Evolutionary conservation across 176 grass and related monocot species (phyloP).

Genomic region (Musa beccarii): DNA sequence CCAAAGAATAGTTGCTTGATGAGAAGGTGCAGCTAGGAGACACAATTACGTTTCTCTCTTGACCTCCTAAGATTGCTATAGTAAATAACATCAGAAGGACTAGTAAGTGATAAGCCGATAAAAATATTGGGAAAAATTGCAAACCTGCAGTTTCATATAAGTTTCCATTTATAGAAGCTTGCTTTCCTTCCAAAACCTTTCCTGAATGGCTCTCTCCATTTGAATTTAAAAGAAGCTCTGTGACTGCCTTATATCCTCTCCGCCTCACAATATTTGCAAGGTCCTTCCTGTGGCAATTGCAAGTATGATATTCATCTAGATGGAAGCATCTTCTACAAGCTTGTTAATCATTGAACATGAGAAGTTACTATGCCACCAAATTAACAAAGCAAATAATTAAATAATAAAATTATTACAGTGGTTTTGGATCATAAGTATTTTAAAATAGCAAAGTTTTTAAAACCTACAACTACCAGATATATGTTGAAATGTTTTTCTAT

Average conservation of each 20-base stretch:
- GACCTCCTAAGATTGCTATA: constrained; percentile 10
- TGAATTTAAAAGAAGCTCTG: constrained; percentile 17
- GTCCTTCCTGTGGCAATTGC: constrained; percentile 17
- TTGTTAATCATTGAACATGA: background rate
- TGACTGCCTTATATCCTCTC: constrained; percentile 23
- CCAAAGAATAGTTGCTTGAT: background rate
- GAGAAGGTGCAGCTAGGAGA: background rate
- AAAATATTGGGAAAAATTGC: background rate
- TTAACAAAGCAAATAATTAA: background rate
- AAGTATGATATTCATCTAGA: constrained; percentile 1
- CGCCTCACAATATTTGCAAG: constrained; percentile 28
- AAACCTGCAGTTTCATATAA: background rate
- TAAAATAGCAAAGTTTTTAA: background rate
- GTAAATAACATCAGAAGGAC: background rate
- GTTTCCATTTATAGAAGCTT: background rate
- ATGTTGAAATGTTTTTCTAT: no score
- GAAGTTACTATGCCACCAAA: background rate
- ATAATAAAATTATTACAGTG: background rate
- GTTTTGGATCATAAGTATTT: background rate
- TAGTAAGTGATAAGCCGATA: background rate
- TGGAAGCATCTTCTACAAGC: background rate
- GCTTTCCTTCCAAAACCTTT: background rate
- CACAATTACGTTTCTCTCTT: background rate
- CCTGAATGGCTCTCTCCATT: constrained; percentile 1
- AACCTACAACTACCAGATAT: no score